Evolutionary conservation across 768 basidiomycete genomes (phyloP).

Genomic region (Candolleomyces efflorescens): DNA sequence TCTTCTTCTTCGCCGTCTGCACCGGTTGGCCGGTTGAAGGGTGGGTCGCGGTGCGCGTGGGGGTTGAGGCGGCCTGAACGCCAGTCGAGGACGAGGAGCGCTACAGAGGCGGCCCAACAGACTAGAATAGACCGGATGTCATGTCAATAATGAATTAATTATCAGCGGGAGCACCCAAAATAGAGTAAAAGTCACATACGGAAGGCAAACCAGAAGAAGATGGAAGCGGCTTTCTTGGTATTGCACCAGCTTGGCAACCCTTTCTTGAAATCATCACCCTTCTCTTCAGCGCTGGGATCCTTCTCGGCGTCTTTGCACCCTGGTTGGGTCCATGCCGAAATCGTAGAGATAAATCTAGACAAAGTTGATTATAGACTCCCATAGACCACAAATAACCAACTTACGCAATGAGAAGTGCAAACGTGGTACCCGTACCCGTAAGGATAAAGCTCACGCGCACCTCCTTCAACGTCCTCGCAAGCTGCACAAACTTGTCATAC

Average conservation of each 20-base stretch:
- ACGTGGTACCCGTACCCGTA: conserved; percentile 59
- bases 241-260: conserved; percentile 81
- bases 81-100: conserved; percentile 70
- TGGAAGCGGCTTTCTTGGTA: conserved; percentile 86
- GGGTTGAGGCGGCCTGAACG: conserved; percentile 59
- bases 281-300: conserved; percentile 69
- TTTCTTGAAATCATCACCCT: conserved; percentile 61
- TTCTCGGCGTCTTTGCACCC: conserved; percentile 84
- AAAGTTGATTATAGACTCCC: too few relatives aligned
- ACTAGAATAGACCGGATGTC: too few relatives aligned
- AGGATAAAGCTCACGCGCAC: conserved; percentile 83
- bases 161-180: too few relatives aligned
- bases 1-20: conserved; percentile 47
- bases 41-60: conserved; percentile 70
- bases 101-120: conserved; percentile 71
- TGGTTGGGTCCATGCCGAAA: conserved; percentile 82
- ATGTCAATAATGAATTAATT: too few relatives aligned
- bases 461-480: conserved; percentile 80
- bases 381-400: conserved; percentile 33
- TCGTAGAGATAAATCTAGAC: conserved; percentile 66
- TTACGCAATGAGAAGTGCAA: conserved; percentile 74
- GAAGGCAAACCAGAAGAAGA: conserved; percentile 88
- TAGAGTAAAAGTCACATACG: conserved; percentile 38
- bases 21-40: conserved; percentile 62
- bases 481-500: conserved; percentile 72